Percentiles rank a stretch among this genome's conserved stretches.
Evolutionary conservation across 129 eudicot genomes (phyloP).

Genomic region (Sambucus nigra): DNA sequence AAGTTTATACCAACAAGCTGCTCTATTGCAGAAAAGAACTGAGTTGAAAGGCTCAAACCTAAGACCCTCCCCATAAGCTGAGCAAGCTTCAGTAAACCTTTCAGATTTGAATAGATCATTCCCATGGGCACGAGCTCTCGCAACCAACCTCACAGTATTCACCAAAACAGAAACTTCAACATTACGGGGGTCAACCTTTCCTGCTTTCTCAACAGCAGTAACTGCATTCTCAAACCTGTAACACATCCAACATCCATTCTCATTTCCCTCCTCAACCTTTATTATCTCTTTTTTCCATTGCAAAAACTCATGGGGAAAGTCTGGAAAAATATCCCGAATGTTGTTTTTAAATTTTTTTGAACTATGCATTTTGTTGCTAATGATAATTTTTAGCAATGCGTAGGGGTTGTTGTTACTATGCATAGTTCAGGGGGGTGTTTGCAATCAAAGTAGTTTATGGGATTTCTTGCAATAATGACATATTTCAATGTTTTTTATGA

Average conservation of each 20-base stretch:
- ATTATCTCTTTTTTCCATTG: not conserved
- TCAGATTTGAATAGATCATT: slow-evolving; percentile 86
- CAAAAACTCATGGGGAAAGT: too few species aligned
- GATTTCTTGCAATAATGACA: too few species aligned
- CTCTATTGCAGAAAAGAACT: slow-evolving; percentile 81
- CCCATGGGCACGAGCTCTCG: slow-evolving; percentile 80
- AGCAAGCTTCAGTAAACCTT: slow-evolving; percentile 84
- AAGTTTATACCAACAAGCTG: slow-evolving; percentile 92
- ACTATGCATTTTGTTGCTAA: too few species aligned
- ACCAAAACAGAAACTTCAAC: slow-evolving; percentile 50
- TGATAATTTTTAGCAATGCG: too few species aligned
- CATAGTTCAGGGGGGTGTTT: too few species aligned
- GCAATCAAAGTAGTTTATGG: too few species aligned
- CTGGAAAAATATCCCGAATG: too few species aligned
- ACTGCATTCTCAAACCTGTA: slow-evolving; percentile 82
- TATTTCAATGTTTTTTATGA: too few species aligned
- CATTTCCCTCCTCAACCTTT: not conserved
- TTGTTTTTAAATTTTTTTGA: too few species aligned
- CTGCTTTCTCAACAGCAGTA: slow-evolving; percentile 54
- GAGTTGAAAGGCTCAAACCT: slow-evolving; percentile 64
- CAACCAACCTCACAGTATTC: slow-evolving; percentile 45
- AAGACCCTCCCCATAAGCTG: slow-evolving; percentile 91
- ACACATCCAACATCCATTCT: slow-evolving; percentile 20
- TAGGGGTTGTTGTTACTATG: too few species aligned
- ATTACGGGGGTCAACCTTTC: slow-evolving; percentile 42